phyloP scores from a whole-genome alignment of 225 moss, liverwort and hornwort genomes.

The Anthoceros angustus region DNA sequence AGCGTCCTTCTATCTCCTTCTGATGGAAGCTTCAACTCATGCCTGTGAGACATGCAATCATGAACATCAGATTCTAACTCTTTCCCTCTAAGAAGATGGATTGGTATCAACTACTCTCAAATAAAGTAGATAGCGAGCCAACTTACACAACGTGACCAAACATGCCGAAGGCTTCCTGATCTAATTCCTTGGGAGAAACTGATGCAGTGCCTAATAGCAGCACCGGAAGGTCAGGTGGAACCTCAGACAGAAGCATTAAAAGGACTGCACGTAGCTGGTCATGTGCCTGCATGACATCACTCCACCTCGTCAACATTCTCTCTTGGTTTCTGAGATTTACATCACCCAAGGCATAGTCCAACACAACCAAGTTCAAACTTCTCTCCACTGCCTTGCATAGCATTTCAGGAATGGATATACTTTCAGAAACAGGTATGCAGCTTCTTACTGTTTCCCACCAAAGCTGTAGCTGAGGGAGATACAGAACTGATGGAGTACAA shows the following conservation, averaged over 20 bases:
- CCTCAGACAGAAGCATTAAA: slow-evolving; percentile 54
- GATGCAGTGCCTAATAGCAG: slow-evolving; percentile 57
- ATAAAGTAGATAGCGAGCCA: not conserved
- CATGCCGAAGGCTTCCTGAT: slow-evolving; percentile 30
- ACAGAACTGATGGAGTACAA: slow-evolving; percentile 60
- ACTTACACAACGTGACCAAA: slow-evolving; percentile 51
- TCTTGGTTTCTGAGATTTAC: not conserved
- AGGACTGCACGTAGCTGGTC: slow-evolving; percentile 67
- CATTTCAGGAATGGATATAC: too few relatives aligned
- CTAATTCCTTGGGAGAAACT: slow-evolving; percentile 42
- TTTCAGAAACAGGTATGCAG: not conserved
- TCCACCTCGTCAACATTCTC: not conserved
- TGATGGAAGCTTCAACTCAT: slow-evolving; percentile 47
- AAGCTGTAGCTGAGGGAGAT: slow-evolving; percentile 70
- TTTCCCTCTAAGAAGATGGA: not conserved
- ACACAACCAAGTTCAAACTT: too few relatives aligned
- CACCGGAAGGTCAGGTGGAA: slow-evolving; percentile 69
- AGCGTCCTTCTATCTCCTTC: slow-evolving; percentile 40
- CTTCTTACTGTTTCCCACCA: slow-evolving; percentile 69
- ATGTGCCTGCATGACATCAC: slow-evolving; percentile 32
- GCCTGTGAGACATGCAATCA: slow-evolving; percentile 17
- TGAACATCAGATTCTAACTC: too few relatives aligned
- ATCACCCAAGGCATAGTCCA: not conserved
- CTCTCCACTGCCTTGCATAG: too few relatives aligned
- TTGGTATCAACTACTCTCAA: not conserved